Conservation (phyloP, 192 early-diverging fungal species). For the Coemansia asiatica region DNA sequence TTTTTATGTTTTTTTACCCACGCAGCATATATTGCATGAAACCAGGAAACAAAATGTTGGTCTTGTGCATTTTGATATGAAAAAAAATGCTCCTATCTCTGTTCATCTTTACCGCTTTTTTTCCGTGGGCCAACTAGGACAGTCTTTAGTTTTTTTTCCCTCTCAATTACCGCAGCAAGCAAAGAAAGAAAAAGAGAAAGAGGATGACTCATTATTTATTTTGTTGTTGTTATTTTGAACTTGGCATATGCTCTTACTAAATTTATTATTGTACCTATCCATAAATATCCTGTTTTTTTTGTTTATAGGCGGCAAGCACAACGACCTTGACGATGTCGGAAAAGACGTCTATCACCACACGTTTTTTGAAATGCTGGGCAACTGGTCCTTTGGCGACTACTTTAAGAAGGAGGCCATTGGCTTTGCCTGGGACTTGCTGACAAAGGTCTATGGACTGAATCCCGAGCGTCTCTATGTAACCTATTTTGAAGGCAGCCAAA, state of each 20-base stretch:
- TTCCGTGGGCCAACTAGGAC: background rate
- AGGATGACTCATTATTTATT: no score
- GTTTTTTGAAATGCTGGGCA: slow-evolving; percentile 99
- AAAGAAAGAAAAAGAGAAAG: no score
- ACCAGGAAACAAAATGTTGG: background rate
- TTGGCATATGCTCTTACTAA: background rate
- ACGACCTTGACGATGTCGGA: slow-evolving; percentile 98
- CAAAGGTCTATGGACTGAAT: slow-evolving; percentile 75
- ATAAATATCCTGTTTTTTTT: background rate
- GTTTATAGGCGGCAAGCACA: slow-evolving; percentile 88
- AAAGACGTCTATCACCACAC: slow-evolving; percentile 99
- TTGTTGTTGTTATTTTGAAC: background rate
- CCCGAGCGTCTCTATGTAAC: slow-evolving; percentile 92
- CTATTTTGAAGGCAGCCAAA: slow-evolving; percentile 92
- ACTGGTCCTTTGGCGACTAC: slow-evolving; percentile 99
- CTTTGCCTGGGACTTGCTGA: slow-evolving; percentile 92
- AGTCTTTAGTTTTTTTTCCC: no score
- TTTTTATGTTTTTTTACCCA: background rate
- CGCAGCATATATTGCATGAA: slow-evolving; percentile 1
- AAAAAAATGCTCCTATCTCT: slow-evolving; percentile 8
- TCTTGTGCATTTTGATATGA: background rate
- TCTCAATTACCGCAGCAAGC: no score
- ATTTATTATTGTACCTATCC: background rate
- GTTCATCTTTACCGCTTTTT: background rate
- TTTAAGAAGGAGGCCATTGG: slow-evolving; percentile 95